phyloP scores from a whole-genome alignment of 305 asterid genomes.

The Ilex paraguariensis region DNA sequence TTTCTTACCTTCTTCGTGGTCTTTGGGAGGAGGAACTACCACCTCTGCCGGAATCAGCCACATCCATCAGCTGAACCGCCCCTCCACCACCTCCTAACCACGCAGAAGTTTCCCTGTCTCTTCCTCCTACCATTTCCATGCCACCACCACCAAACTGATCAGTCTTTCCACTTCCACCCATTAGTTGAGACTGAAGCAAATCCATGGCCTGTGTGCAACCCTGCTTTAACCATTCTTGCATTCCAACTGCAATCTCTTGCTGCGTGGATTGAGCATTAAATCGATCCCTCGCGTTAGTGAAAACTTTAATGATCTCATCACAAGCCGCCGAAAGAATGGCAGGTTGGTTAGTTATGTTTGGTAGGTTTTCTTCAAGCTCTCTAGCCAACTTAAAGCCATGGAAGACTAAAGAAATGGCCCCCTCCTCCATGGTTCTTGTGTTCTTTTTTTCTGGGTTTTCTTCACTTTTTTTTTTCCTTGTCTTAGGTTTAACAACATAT shows the following conservation, averaged over 20 bases:
- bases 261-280: conserved; percentile 1
- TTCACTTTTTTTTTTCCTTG: too few relatives aligned
- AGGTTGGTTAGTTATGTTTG: conserved; percentile 32
- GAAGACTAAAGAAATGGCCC: conserved; percentile 23
- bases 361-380: conserved; percentile 45
- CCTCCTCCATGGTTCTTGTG: conserved; percentile 55
- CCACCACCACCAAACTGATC: not conserved
- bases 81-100: not conserved
- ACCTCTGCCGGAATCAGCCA: conserved; percentile 27
- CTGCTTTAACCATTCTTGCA: conserved; percentile 39
- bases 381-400: conserved; percentile 53
- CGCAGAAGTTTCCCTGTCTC: too few relatives aligned
- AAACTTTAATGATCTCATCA: conserved; percentile 48
- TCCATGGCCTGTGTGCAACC: conserved; percentile 21
- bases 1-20: conserved; percentile 54
- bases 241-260: conserved; percentile 9
- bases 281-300: conserved; percentile 36
- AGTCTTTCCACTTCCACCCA: conserved; percentile 12
- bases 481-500: not conserved
- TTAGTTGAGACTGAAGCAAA: conserved; percentile 20
- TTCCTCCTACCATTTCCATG: too few relatives aligned
- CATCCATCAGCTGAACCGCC: conserved; percentile 10
- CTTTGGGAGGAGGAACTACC: conserved; percentile 30
- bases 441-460: too few relatives aligned
- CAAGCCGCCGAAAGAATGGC: conserved; percentile 28